Base-by-base conservation (phyloP, 1,284 basidiomycete species). In the Takashimella tepidaria region DNA sequence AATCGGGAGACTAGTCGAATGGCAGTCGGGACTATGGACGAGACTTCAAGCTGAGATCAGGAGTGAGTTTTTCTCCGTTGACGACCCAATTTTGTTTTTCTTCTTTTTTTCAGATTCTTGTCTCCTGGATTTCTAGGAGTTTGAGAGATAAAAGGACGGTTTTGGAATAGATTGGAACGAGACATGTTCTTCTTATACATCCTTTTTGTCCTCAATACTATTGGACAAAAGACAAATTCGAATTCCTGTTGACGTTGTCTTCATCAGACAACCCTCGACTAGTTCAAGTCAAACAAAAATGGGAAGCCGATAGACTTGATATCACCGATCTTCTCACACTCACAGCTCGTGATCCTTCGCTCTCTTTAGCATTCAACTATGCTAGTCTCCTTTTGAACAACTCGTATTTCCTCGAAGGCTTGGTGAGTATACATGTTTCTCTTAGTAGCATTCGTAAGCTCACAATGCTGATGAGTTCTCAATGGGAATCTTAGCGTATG, bases 351-450 rank as follows among this genome's bases (percentile, higher is more conserved):
- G 79, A 85, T 50, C 82, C 83, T 41, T 78, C 81, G 37, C 78
- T 83, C 57, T 81, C 84, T 3, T 77, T 93, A 46, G 84, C 85
- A 37, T 98, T 93, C 78, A 96, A 91, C 77, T 92, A 93, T 68
- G 92, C 92, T 2, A 88, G 87, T 58, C 83, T 91, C 50, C 90
- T 95, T 11, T 79, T 97, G 59, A 98, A 98, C 79, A 98, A 97
- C 74, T 86, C 85, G 66, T 98, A 92, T 81, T 98, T 98, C 81
- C 81, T 98, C 24, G 83, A 88, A 64, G 81, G 80, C 53, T 79
- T 98, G 45, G 89, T 93, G 73, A 57, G 89, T 82, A 45, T 21
- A 47, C n/a, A n/a, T n/a, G n/a, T n/a, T n/a, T n/a, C n/a, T n/a
- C n/a, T n/a, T n/a, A n/a, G n/a, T n/a, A n/a, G n/a, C n/a, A n/a